Base-by-base conservation (phyloP, 108 stramenopile genomes). In the Cyclotella sp. region DNA sequence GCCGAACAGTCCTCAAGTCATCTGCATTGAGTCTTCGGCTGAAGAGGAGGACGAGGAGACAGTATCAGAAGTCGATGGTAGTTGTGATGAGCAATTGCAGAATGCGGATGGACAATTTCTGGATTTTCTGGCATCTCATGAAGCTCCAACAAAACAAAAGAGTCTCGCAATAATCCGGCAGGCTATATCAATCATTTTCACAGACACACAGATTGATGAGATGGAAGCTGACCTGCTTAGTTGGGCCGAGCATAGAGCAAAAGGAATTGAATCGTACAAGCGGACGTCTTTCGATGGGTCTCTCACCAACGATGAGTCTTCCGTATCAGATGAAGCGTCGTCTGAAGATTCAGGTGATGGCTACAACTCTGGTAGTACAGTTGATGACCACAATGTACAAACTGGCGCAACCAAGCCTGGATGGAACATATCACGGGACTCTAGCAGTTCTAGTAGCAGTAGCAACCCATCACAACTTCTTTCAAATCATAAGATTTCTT, bases 211-310 rank as follows among this genome's bases (percentile, higher is more conserved):
- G 34, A 34, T 61, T 34, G 60, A 61, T 39, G 60, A 61, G 30
- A 61, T 61, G 60, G 60, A 61, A 39, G 29, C 60, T 9, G 60
- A 61, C 34, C n/a, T 61, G 1, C 29, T 61, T 14, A 30, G 34
- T 61, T 61, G 34, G 30, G 14, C 34, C 34, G 60, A 61, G 34
- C 34, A 21, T 39, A 15, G 7, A 2, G 34, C 60, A 13, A 14
- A 61, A n/a, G 8, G 11, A 12, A 39, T 61, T n/a, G 30, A 4
- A 30, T n/a, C 60, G 7, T 12, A 39, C 11, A 61, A 61, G 9
- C 6, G 30, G 14, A 3, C 14, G 15, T 13, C 34, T 3, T 13
- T 34, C 13, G 30, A 30, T 30, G 60, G n/a, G 34, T 2, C 4
- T 61, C 12, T 39, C 0, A 0, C 11, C 2, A 30, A 61, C n/a